Percentiles rank a stretch among this genome's conserved stretches.
These are phyloP conservation scores for Liquidambar formosana DNA, from an alignment of 164 flowering plant species.

Conservation along the genomic window DNA sequence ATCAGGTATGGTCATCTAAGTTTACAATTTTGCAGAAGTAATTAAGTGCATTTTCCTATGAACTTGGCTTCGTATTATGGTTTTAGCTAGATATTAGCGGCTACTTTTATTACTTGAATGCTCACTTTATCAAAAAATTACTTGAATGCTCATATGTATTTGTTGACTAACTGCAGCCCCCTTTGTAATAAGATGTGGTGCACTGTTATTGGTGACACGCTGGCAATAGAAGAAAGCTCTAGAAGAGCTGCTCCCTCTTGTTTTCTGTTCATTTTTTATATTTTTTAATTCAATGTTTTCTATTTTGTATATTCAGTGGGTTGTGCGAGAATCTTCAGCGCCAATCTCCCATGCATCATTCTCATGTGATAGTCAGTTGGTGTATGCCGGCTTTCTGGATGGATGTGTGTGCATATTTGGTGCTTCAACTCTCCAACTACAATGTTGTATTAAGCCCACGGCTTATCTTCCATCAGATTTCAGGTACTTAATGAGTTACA, in stretches of 20 bases:
- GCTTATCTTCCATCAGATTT: constrained; percentile 78
- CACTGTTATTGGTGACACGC: too few relatives aligned
- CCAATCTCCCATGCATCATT: constrained; percentile 90
- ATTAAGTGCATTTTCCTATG: not conserved
- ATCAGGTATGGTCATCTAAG: constrained; percentile 57
- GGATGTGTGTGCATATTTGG: constrained; percentile 70
- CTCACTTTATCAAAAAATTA: too few relatives aligned
- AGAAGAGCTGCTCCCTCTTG: too few relatives aligned
- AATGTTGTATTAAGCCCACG: constrained; percentile 80
- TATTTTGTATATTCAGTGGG: constrained; percentile 42
- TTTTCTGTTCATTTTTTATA: not conserved
- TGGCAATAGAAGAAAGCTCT: too few relatives aligned
- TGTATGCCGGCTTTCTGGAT: constrained; percentile 84
- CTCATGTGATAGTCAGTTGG: constrained; percentile 92
- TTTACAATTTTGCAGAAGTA: not conserved
- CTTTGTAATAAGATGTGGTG: too few relatives aligned
- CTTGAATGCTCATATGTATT: too few relatives aligned
- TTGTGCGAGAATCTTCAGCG: constrained; percentile 61
- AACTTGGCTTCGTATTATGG: not conserved
- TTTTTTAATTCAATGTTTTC: not conserved
- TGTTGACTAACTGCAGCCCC: not conserved
- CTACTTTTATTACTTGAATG: too few relatives aligned
- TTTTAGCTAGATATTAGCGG: too few relatives aligned
- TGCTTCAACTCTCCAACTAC: constrained; percentile 65
- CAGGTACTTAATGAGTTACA: constrained; percentile 42